Evolutionary conservation across 345 rosid genomes (phyloP).

Genomic region (Salix exigua): DNA sequence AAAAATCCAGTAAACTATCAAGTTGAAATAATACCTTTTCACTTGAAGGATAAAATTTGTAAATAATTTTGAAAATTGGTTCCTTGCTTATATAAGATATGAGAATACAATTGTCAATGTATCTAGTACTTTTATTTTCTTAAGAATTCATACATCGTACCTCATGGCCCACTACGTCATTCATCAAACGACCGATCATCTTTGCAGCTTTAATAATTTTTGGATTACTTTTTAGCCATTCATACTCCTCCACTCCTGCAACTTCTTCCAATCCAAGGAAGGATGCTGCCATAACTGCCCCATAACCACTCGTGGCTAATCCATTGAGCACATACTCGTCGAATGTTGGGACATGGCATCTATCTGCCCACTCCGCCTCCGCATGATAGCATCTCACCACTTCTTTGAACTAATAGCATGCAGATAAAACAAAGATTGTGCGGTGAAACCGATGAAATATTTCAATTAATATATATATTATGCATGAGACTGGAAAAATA

Average conservation of each 20-base stretch:
- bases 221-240: slow-evolving; percentile 5
- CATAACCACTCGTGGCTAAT: too few species aligned
- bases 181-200: neutral
- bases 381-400: neutral
- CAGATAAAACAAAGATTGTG: too few species aligned
- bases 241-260: slow-evolving; percentile 2
- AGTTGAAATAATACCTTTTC: too few species aligned
- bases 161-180: neutral
- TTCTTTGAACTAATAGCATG: too few species aligned
- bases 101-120: too few species aligned
- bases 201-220: neutral
- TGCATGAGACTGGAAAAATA: neutral
- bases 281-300: neutral
- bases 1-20: too few species aligned
- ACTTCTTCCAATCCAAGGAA: slow-evolving; percentile 2
- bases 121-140: too few species aligned
- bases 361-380: neutral
- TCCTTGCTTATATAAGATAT: too few species aligned
- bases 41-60: too few species aligned
- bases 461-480: too few species aligned
- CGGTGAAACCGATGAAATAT: too few species aligned
- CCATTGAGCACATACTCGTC: neutral
- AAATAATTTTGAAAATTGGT: too few species aligned
- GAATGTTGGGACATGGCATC: neutral
- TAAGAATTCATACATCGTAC: neutral